Percentiles rank a stretch among this genome's conserved stretches.
phyloP scores from a whole-genome alignment of 805 yeast genomes.

The Candida boidinii region DNA sequence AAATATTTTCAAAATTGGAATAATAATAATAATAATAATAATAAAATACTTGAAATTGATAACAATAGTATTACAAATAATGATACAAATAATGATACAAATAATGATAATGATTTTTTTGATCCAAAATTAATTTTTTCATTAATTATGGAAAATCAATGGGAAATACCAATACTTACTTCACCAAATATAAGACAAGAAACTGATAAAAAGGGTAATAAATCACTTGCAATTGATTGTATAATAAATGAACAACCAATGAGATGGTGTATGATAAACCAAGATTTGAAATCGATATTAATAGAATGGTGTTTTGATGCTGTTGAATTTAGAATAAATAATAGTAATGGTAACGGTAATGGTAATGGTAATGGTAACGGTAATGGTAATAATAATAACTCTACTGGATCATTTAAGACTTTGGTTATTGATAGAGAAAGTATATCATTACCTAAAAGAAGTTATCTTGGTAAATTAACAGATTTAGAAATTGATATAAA shows the following conservation, averaged over 20 bases:
- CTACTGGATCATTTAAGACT: too few species aligned
- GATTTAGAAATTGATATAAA: slow-evolving; percentile 36
- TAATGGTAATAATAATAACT: too few species aligned
- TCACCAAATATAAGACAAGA: slow-evolving; percentile 44
- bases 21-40: too few species aligned
- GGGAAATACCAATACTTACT: slow-evolving; percentile 81
- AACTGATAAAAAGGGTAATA: slow-evolving; percentile 61
- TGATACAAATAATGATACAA: too few species aligned
- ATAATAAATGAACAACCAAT: slow-evolving; percentile 59
- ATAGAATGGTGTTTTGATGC: slow-evolving; percentile 83
- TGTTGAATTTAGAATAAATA: slow-evolving; percentile 36
- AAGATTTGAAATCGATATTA: slow-evolving; percentile 53
- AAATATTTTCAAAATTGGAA: too few species aligned
- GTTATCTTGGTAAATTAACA: slow-evolving; percentile 55
- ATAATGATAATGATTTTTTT: slow-evolving; percentile 32
- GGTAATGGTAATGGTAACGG: too few species aligned
- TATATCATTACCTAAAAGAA: slow-evolving; percentile 61
- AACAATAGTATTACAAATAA: too few species aligned
- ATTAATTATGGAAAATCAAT: slow-evolving; percentile 56
- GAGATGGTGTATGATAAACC: slow-evolving; percentile 50
- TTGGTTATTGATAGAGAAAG: slow-evolving; percentile 51
- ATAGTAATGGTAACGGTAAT: too few species aligned
- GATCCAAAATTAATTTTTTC: slow-evolving; percentile 53
- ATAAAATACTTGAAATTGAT: slow-evolving; percentile 13
- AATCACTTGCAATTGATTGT: slow-evolving; percentile 69